Evolutionary conservation across 768 basidiomycete genomes (phyloP).

Genomic region (Agaricus blazei): DNA sequence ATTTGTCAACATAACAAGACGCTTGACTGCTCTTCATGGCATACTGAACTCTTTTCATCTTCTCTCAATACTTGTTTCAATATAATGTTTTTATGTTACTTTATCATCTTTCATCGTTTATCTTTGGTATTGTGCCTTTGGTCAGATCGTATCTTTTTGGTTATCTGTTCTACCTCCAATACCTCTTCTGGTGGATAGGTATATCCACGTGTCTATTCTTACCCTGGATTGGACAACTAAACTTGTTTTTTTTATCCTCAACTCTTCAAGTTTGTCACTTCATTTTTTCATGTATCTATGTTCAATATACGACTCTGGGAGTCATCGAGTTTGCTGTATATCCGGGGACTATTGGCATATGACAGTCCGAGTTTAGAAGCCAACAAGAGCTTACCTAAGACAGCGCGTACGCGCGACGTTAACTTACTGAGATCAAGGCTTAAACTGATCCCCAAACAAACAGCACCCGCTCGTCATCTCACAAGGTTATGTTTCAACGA

Average conservation of each 20-base stretch:
- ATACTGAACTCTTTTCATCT: constrained; percentile 4
- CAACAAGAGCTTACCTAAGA: not conserved
- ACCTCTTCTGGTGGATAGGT: not conserved
- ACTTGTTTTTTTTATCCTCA: not conserved
- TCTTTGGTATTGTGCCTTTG: constrained; percentile 6
- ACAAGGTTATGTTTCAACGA: constrained; percentile 70
- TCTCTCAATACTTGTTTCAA: constrained; percentile 3
- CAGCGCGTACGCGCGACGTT: not conserved
- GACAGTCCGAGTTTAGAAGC: not conserved
- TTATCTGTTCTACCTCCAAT: not conserved
- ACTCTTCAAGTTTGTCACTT: not conserved
- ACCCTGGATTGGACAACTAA: not conserved
- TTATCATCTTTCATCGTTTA: not conserved
- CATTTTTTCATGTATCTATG: constrained; percentile 1
- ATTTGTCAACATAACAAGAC: constrained; percentile 6
- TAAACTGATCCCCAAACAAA: constrained; percentile 8
- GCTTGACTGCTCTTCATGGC: constrained; percentile 9
- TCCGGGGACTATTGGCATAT: not conserved
- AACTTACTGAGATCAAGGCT: not conserved
- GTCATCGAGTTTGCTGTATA: not conserved
- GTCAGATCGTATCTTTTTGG: not conserved
- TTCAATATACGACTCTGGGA: not conserved
- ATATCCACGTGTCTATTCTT: not conserved
- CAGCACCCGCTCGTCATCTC: constrained; percentile 6
- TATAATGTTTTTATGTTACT: constrained; percentile 5